phyloP scores from a whole-genome alignment of 352 stramenopile genomes.

The Globisporangium rhizosaccharum region DNA sequence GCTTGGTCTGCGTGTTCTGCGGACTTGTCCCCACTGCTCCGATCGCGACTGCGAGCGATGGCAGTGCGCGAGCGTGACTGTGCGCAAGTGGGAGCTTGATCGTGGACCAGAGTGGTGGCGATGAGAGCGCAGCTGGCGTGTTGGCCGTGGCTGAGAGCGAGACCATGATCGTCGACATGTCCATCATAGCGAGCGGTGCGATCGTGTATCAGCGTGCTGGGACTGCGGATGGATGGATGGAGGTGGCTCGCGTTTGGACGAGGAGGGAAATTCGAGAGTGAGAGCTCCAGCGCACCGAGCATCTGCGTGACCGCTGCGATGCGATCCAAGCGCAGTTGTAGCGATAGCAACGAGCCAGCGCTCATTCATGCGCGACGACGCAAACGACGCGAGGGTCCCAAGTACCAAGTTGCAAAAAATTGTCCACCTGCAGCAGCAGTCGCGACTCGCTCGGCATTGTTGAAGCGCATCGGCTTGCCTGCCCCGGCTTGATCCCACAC shows the following conservation, averaged over 20 bases:
- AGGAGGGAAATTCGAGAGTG: conserved; percentile 4
- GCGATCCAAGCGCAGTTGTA: background rate
- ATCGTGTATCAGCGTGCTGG: background rate
- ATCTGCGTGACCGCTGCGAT: background rate
- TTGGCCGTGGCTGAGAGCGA: background rate
- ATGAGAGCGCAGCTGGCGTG: background rate
- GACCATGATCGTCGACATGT: conserved; percentile 6
- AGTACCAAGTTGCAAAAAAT: too few species aligned
- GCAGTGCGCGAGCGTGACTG: background rate
- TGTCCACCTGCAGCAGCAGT: too few species aligned
- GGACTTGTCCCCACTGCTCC: background rate
- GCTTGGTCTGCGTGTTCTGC: conserved; percentile 2
- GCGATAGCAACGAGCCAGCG: background rate
- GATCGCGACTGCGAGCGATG: conserved; percentile 9
- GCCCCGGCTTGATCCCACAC: background rate
- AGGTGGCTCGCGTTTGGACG: background rate
- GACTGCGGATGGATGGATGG: background rate
- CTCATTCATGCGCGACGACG: background rate
- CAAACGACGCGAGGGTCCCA: too few species aligned
- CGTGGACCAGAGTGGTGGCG: background rate
- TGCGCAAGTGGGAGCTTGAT: background rate
- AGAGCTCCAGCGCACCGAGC: background rate
- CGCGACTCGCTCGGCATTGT: background rate
- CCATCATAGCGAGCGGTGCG: background rate
- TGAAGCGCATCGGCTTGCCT: background rate